Conservation (phyloP, 106 monocot genomes). For the Dendrobium officinale region DNA sequence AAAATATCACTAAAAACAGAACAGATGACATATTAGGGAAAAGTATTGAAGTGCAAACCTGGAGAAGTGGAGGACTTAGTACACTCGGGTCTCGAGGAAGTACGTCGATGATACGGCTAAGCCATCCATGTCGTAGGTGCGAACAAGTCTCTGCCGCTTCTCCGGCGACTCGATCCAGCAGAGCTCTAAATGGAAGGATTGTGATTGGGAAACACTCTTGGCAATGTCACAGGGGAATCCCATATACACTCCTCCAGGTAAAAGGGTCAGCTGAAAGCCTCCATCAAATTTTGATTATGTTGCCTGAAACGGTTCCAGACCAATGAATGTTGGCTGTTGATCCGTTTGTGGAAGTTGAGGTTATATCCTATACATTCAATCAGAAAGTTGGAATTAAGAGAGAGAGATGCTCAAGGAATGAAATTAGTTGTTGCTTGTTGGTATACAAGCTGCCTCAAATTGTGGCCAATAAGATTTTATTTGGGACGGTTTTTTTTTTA, state of each 20-base stretch:
- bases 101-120: conserved; percentile 88
- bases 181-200: conserved; percentile 87
- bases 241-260: conserved; percentile 92
- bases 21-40: no score
- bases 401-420: neutral
- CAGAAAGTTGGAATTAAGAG: neutral
- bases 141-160: conserved; percentile 76
- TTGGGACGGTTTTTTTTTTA: no score
- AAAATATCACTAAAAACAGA: no score
- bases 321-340: conserved; percentile 68
- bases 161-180: conserved; percentile 86
- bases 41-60: no score
- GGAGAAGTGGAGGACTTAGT: neutral
- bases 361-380: conserved; percentile 41
- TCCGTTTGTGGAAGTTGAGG: conserved; percentile 27
- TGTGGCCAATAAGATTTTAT: no score
- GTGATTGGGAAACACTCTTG: conserved; percentile 59
- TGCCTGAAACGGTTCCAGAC: conserved; percentile 53
- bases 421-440: neutral
- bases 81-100: conserved; percentile 63
- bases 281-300: conserved; percentile 72
- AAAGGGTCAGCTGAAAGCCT: conserved; percentile 70
- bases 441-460: neutral
- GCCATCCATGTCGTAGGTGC: conserved; percentile 82
- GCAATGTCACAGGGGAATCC: conserved; percentile 70